A percentile compares a stretch with the other conserved stretches of the same genome.
Evolutionary conservation across 352 stramenopile species (phyloP).

Genomic region (Phytopythium cucurbitacearum): DNA sequence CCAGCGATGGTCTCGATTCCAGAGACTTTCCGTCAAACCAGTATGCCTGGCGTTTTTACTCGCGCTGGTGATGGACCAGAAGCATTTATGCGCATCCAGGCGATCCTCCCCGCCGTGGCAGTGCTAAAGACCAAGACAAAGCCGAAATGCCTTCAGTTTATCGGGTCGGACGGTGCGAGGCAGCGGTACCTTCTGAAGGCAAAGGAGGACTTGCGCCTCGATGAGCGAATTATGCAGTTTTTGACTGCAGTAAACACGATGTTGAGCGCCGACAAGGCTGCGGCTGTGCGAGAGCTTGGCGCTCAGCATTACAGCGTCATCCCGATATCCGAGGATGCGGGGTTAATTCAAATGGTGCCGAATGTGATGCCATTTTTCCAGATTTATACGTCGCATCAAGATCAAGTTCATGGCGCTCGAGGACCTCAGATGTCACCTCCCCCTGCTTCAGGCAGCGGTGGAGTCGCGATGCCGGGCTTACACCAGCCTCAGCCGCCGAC

Average conservation of each 20-base stretch:
- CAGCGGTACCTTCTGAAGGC: conserved; percentile 87
- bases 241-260: conserved; percentile 71
- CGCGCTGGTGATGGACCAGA: conserved; percentile 8
- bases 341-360: conserved; percentile 86
- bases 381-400: conserved; percentile 56
- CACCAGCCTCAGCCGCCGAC: conserved; percentile 40
- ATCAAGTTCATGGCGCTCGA: conserved; percentile 14
- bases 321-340: conserved; percentile 70
- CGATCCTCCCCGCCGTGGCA: conserved; percentile 20
- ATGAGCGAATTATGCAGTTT: conserved; percentile 91
- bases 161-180: conserved; percentile 62
- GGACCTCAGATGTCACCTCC: conserved; percentile 14
- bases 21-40: conserved; percentile 28
- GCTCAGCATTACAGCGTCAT: conserved; percentile 77
- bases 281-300: conserved; percentile 34
- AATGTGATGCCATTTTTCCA: conserved; percentile 80
- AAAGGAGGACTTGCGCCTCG: conserved; percentile 83
- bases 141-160: conserved; percentile 78
- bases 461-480: neutral
- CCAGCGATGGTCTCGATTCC: conserved; percentile 45
- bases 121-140: conserved; percentile 83
- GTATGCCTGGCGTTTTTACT: conserved; percentile 49
- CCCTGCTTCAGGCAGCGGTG: conserved; percentile 1
- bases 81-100: conserved; percentile 18
- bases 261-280: conserved; percentile 39